Base-by-base conservation (phyloP, 1,139 yeast species). In the Nakaseomyces nivariensis region DNA sequence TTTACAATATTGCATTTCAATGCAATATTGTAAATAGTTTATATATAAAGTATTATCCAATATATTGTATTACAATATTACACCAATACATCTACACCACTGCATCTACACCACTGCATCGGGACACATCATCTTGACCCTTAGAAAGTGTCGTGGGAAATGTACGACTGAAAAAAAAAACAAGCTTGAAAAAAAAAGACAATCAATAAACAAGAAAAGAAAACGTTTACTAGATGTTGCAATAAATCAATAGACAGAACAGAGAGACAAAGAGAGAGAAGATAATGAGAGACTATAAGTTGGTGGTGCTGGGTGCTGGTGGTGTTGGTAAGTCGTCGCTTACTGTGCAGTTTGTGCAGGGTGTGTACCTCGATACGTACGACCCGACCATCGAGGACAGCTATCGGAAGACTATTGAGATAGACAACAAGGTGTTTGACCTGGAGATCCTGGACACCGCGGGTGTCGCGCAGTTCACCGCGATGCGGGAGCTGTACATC, bases 361-460 rank as follows among this genome's bases (percentile, higher is more conserved):
- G 89, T 52, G 95, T 87, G 58, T 90, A 90, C 67, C 85, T 90
- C 51, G 96, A 89, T 67, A 92, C 95, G 51, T 92, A 92, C 62
- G 97, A 92, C 70, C 98, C 98, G 8, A 92, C 98, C 26, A 92
- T 92, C 60, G 98, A 92, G 69, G 98, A 92, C 67, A 87, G 96
- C 1, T 92, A 92, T 69, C 75, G 97, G 53, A 92, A 90, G 61
- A 95, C 88, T 59, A 82, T 90, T 52, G 92, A 87, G 63, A 84
- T 92, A 48, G 97, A 92, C 68, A 95, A 94, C 45, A 81, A 95
- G 61, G 85, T 92, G 4, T 87, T 96, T 61, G 90, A 88, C 58
- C 75, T 92, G 56, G 97, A 92, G 68, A 88, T 92, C 51, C 74
- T 92, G 63, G 98, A 92, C 67, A 92, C 98, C 13, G 97, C 98